Evolutionary conservation across 768 basidiomycete species (phyloP).

Genomic region (Trametes maxima): DNA sequence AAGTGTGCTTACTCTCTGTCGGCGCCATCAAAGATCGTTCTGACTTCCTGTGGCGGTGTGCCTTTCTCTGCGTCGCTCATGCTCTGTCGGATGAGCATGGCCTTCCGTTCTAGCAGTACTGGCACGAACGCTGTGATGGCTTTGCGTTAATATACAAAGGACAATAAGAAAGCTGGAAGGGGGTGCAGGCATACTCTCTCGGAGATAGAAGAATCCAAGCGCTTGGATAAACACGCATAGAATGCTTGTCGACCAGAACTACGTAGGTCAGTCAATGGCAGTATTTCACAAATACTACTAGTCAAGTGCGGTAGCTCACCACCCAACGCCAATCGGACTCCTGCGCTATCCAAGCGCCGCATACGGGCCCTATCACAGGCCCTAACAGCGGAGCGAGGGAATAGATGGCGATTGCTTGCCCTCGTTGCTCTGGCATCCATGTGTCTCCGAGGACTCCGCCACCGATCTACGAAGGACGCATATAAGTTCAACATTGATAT

Average conservation of each 20-base stretch:
- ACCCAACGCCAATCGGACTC: conserved; percentile 76
- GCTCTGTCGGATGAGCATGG: conserved; percentile 43
- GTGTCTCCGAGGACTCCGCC: conserved; percentile 69
- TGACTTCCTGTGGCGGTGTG: conserved; percentile 37
- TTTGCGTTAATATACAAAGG: not conserved
- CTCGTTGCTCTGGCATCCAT: conserved; percentile 63
- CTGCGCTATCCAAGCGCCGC: conserved; percentile 70
- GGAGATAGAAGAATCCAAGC: conserved; percentile 56
- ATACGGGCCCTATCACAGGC: conserved; percentile 64
- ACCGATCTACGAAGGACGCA: conserved; percentile 38
- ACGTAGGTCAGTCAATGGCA: not conserved
- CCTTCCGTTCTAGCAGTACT: conserved; percentile 52
- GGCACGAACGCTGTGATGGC: conserved; percentile 33
- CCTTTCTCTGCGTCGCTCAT: conserved; percentile 51
- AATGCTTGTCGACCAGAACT: conserved; percentile 70
- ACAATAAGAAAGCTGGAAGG: not conserved
- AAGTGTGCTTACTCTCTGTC: conserved; percentile 36
- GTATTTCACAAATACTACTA: not conserved
- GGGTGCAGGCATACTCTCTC: conserved; percentile 53
- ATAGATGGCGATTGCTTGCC: conserved; percentile 64
- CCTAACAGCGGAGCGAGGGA: conserved; percentile 68
- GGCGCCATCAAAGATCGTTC: conserved; percentile 49
- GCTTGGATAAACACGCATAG: conserved; percentile 54
- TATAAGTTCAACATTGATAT: not conserved
- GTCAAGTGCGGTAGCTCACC: conserved; percentile 21